Percentiles rank a stretch among this genome's conserved stretches.
Conservation (phyloP, 495 filamentous ascomycete species). For the Annulohypoxylon stygium region DNA sequence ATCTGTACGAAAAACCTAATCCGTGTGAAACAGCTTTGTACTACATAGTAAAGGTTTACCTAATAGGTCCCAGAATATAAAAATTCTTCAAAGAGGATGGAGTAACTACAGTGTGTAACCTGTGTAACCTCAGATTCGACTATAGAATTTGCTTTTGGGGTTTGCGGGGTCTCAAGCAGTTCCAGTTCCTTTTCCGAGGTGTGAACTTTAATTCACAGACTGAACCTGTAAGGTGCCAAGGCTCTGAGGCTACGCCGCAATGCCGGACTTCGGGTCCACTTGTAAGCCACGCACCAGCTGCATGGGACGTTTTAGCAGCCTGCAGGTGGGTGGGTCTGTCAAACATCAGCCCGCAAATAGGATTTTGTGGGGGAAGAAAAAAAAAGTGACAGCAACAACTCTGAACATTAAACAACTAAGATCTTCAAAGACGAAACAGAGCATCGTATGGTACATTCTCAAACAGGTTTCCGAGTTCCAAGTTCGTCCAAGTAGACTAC, state of each 20-base stretch:
- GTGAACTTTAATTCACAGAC: background rate
- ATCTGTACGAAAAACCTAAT: background rate
- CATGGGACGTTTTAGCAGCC: slow-evolving; percentile 24
- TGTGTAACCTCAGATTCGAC: slow-evolving; percentile 20
- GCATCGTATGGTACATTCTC: slow-evolving; percentile 11
- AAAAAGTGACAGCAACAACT: slow-evolving; percentile 16
- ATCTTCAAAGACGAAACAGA: slow-evolving; percentile 15
- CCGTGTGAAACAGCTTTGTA: background rate
- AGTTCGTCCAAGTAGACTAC: slow-evolving; percentile 4
- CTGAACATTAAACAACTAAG: background rate
- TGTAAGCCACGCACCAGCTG: slow-evolving; percentile 25
- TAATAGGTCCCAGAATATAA: background rate
- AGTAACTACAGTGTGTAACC: background rate
- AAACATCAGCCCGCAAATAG: slow-evolving; percentile 19
- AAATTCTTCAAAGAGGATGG: background rate
- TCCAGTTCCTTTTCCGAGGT: background rate
- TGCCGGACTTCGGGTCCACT: slow-evolving; percentile 32
- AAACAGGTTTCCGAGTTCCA: slow-evolving; percentile 12
- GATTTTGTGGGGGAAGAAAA: slow-evolving; percentile 36
- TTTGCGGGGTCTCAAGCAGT: background rate
- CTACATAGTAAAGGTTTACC: background rate
- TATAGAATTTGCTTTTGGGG: slow-evolving; percentile 1
- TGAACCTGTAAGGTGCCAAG: slow-evolving; percentile 1
- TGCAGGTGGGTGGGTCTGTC: slow-evolving; percentile 32
- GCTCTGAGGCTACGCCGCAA: slow-evolving; percentile 25